Base-by-base conservation (phyloP, 2,329 filamentous ascomycete species). In the Neoscytalidium dimidiatum region DNA sequence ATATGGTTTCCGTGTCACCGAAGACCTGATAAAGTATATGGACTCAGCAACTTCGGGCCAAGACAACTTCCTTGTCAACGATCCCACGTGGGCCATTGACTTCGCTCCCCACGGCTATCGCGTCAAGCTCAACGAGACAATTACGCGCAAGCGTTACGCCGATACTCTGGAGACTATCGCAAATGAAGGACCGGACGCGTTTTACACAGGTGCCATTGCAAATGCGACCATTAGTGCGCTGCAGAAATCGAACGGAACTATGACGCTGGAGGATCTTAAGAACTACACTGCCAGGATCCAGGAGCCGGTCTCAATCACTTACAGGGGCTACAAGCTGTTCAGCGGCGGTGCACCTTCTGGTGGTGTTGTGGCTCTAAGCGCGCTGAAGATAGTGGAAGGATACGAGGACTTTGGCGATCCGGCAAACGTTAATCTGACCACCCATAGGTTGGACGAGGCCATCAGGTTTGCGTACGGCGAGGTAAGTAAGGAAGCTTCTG, bases 381-480 rank as follows among this genome's bases (percentile, higher is more conserved):
- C 90, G 2, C 82, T 98, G 72, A 97, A 96, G 73, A 92, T 89
- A 33, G 85, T 97, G 77, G 90, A 94, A 75, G 90, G 91, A 19
- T 96, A 92, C 71, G 79, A 85, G 0, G 76, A 80, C 41, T 88
- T 94, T 53, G 88, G 86, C 19, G 79, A 86, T 1, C 77, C 80
- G 1, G 79, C 85, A 48, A 79, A 77, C 19, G 69, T 85, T 21
- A 89, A 92, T 69, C 79, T 96, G 0, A 92, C 89, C 41, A 90
- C 89, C 0, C 95, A 98, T 77, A 87, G 91, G 14, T 85, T 97
- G 68, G 88, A 92, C 72, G 95, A 98, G 81, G 90, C 93, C 13
- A 92, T 97, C 80, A 86, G 92, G 23, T 98, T 96, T 75, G 93
- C 87, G 2, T 98, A 97, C 74, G 93, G 90, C 41, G 76, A 82